Conservation (phyloP, 1,284 basidiomycete species). For the Ganoderma leucocontextum region DNA sequence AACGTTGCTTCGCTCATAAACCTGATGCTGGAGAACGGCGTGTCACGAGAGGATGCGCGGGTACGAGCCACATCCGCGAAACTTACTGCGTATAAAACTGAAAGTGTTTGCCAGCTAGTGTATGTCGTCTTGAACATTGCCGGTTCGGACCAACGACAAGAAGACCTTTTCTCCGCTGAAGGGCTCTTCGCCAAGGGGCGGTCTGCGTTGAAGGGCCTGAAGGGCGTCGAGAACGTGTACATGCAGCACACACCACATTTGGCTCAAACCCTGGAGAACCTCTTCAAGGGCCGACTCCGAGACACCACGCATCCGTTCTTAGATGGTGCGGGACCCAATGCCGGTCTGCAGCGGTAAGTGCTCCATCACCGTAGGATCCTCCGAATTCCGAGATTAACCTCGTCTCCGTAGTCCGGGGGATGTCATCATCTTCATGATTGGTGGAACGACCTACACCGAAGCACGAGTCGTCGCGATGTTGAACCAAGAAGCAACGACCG, state of each 20-base stretch:
- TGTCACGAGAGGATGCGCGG: constrained; percentile 85
- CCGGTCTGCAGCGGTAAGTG: constrained; percentile 70
- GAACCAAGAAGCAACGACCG: constrained; percentile 76
- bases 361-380: neutral
- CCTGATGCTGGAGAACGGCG: constrained; percentile 82
- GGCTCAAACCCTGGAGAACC: constrained; percentile 89
- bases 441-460: constrained; percentile 95
- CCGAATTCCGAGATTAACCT: constrained; percentile 11
- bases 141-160: constrained; percentile 95
- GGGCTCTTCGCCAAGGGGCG: constrained; percentile 95
- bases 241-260: constrained; percentile 97
- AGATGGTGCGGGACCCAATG: constrained; percentile 73
- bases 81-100: constrained; percentile 5
- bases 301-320: constrained; percentile 94
- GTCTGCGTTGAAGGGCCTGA: constrained; percentile 94
- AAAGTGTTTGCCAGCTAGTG: constrained; percentile 69
- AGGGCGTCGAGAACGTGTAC: constrained; percentile 99
- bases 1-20: constrained; percentile 89
- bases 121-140: constrained; percentile 95
- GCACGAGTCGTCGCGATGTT: constrained; percentile 83
- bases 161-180: constrained; percentile 97
- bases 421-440: constrained; percentile 94
- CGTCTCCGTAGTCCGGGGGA: constrained; percentile 81
- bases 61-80: constrained; percentile 50
- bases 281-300: constrained; percentile 87